Conservation (phyloP, 2,329 filamentous ascomycete genomes). For the Seiridium unicorne region DNA sequence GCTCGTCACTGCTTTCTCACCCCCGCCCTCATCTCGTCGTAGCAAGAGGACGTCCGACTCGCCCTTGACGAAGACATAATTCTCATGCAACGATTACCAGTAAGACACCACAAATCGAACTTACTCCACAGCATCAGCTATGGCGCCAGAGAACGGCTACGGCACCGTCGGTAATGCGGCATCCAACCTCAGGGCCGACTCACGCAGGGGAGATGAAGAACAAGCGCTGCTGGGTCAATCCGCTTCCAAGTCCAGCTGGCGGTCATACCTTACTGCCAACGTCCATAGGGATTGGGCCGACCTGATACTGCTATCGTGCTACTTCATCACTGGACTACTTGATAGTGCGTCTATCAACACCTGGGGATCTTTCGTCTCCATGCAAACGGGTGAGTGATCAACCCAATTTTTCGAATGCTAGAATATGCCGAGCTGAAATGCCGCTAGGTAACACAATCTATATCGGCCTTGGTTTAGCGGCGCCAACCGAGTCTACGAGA, state of each 20-base stretch:
- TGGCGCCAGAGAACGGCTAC: constrained; percentile 25
- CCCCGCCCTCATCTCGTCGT: no score
- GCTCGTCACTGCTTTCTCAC: no score
- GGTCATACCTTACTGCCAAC: constrained; percentile 37
- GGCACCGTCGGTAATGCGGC: constrained; percentile 17
- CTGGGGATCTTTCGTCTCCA: constrained; percentile 79
- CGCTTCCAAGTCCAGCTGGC: constrained; percentile 22
- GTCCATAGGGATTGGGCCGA: constrained; percentile 65
- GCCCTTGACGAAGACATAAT: no score
- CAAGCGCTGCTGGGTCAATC: constrained; percentile 26
- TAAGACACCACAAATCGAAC: not conserved
- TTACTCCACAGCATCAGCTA: constrained; percentile 8
- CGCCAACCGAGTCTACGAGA: constrained; percentile 50
- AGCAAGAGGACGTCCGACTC: no score
- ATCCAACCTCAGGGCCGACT: constrained; percentile 10
- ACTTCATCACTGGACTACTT: constrained; percentile 73
- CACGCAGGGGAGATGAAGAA: constrained; percentile 27
- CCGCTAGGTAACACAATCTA: constrained; percentile 71
- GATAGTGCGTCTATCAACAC: constrained; percentile 75
- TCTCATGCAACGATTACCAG: not conserved
- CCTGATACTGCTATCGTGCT: constrained; percentile 67
- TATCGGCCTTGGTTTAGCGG: constrained; percentile 69
- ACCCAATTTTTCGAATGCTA: not conserved
- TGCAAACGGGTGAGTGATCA: constrained; percentile 67
- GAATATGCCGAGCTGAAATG: not conserved